These are phyloP conservation scores for Oryza meridionalis DNA, from an alignment of 176 grass and related monocot species.

Conservation along the genomic window DNA sequence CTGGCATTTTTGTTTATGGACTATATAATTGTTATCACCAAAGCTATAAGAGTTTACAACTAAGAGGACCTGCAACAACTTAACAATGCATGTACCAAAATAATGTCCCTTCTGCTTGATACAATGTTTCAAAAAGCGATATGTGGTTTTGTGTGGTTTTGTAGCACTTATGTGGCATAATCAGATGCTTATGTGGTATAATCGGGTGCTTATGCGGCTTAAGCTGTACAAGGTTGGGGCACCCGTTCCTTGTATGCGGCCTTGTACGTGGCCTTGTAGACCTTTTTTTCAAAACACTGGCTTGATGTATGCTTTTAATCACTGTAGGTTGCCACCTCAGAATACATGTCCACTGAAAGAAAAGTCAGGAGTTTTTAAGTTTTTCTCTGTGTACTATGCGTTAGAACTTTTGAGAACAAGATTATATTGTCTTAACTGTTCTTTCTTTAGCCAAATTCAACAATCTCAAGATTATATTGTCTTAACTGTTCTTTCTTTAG, in stretches of 20 bases:
- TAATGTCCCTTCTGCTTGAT: conserved; percentile 1
- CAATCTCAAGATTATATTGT: background rate
- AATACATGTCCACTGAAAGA: background rate
- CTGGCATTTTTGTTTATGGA: background rate
- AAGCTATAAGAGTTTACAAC: background rate
- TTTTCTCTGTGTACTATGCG: background rate
- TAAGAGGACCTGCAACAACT: background rate
- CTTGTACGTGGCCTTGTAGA: no score
- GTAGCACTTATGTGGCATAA: no score
- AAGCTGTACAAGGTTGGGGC: no score
- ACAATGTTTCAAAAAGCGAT: no score
- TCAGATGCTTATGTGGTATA: no score
- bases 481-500: background rate
- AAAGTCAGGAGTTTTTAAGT: conserved; percentile 7
- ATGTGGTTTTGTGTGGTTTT: no score
- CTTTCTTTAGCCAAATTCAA: background rate
- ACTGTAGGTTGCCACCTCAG: conserved; percentile 3
- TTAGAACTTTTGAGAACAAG: background rate
- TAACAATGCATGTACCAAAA: conserved; percentile 19
- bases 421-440: background rate
- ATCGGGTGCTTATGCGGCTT: no score
- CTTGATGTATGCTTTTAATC: background rate
- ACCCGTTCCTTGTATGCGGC: no score
- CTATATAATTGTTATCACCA: conserved; percentile 14
- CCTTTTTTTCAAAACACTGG: no score